Base-by-base conservation (phyloP, 2,329 filamentous ascomycete genomes). In the Cercospora nicotianae region DNA sequence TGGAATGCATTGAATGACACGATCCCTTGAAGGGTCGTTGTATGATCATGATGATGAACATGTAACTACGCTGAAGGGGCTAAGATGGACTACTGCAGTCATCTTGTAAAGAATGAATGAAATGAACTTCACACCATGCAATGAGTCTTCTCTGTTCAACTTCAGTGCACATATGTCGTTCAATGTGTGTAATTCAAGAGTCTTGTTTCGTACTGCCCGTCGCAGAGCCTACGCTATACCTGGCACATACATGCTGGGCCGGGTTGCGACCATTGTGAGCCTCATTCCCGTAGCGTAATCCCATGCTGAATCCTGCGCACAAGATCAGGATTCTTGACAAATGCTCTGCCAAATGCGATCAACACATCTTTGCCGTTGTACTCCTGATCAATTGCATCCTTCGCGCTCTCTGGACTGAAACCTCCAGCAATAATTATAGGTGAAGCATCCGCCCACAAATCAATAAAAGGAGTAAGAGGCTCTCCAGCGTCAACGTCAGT, bases 401-500 rank as follows among this genome's bases (percentile, higher is more conserved):
- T 83, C 2, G 81, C 81, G n/a, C 75, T 76, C 4, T 80, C 77
- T 0, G 81, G 74, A 60, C 68, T 76, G 67, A 79, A 81, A 0
- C 81, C 82, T n/a, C 82, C 82, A 7, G 82, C 81, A 26, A 87
- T 72, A 3, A 89, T 70, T 31, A 88, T 71, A 0, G 85, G 84
- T 8, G 78, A 80, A 7, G 76, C 76, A 33, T 78, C 79, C 20
- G 75, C 82, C 74, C 70, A 80, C 66, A 84, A 76, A 63, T 82
- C 76, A 58, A 79, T 78, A 1, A 81, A 75, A 1, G 77, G 67
- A 18, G 62, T 70, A 16, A 70, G 55, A 16, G 67, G 66, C 66
- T 73, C 75, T 10, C 80, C 80, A n/a, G 77, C 79, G 4, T 79
- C 78, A 0, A 80, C 73, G 58, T 74, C 77, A 68, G 79, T 80